phyloP scores from a whole-genome alignment of 768 basidiomycete genomes.

The Hericium coralloides region DNA sequence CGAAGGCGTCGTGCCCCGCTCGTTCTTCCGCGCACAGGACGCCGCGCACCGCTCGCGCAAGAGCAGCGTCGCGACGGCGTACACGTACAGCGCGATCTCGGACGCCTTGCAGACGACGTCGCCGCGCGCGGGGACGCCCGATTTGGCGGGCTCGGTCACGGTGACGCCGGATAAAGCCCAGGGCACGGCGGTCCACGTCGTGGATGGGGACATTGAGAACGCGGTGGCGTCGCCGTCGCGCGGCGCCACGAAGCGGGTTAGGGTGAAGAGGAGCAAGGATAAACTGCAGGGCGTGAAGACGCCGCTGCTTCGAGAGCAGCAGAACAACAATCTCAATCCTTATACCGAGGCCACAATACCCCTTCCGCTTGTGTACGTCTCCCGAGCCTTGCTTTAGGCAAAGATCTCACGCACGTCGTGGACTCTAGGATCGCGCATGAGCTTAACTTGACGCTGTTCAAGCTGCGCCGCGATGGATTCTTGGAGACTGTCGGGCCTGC shows the following conservation, averaged over 20 bases:
- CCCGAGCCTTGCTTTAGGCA: constrained; percentile 4
- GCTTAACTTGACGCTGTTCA: constrained; percentile 57
- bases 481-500: constrained; percentile 89
- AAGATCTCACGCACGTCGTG: background rate
- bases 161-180: background rate
- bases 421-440: constrained; percentile 69
- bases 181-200: background rate
- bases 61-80: constrained; percentile 27
- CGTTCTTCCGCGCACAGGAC: constrained; percentile 35
- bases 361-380: constrained; percentile 67
- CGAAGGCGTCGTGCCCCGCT: constrained; percentile 52
- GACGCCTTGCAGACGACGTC: constrained; percentile 12
- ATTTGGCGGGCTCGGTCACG: background rate
- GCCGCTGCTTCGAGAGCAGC: constrained; percentile 53
- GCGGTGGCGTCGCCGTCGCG: background rate
- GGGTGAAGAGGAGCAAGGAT: constrained; percentile 64
- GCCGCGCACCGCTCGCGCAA: constrained; percentile 16
- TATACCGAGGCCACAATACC: constrained; percentile 46
- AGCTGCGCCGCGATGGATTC: constrained; percentile 70
- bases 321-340: constrained; percentile 51
- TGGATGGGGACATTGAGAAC: constrained; percentile 1
- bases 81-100: constrained; percentile 29
- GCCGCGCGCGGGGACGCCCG: constrained; percentile 3
- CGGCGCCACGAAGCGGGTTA: constrained; percentile 46
- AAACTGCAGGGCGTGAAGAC: constrained; percentile 38